Evolutionary conservation across 2,329 filamentous ascomycete species (phyloP).

Genomic region (Colletotrichum trifolii): DNA sequence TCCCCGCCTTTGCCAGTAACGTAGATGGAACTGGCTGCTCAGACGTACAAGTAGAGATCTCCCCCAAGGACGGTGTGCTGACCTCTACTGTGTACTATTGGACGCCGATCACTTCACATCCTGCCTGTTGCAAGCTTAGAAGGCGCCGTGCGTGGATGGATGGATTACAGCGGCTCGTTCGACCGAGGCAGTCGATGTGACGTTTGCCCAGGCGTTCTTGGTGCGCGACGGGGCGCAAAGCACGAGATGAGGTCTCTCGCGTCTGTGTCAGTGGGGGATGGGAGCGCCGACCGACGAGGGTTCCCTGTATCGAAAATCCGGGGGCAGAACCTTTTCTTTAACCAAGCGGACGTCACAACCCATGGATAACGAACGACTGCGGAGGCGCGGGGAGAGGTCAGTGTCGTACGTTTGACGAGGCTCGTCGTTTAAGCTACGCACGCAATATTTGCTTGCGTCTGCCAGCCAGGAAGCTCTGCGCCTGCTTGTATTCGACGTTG

Average conservation of each 20-base stretch:
- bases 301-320: constrained; percentile 14
- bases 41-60: constrained; percentile 11
- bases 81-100: constrained; percentile 4
- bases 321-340: background rate
- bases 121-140: constrained; percentile 17
- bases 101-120: constrained; percentile 8
- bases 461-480: background rate
- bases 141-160: constrained; percentile 1
- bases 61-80: constrained; percentile 26
- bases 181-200: constrained; percentile 20
- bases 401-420: background rate
- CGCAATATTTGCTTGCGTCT: no score
- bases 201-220: constrained; percentile 20
- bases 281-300: constrained; percentile 1
- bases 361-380: background rate
- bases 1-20: constrained; percentile 25
- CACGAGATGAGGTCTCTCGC: no score
- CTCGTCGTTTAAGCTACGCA: background rate
- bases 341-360: no score
- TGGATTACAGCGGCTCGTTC: constrained; percentile 1
- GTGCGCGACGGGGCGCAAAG: background rate
- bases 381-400: constrained; percentile 16
- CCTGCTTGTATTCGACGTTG: background rate
- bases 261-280: no score
- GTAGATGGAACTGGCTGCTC: constrained; percentile 15